Evolutionary conservation across 2,329 filamentous ascomycete species (phyloP).

Genomic region (Colletotrichum sp.): DNA sequence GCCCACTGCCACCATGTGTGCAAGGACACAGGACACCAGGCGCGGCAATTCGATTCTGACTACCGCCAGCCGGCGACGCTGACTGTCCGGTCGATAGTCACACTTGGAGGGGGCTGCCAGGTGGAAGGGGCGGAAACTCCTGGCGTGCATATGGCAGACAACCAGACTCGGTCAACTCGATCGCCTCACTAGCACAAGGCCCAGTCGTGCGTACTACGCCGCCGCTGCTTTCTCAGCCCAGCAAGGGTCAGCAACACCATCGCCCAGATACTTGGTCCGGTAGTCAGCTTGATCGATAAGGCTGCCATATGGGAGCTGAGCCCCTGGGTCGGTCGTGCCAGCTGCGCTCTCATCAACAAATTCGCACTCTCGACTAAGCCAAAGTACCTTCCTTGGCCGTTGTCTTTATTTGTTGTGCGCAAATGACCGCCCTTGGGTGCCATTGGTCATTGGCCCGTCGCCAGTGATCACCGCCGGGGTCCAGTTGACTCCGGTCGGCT

Average conservation of each 20-base stretch:
- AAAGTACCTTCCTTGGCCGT: neutral
- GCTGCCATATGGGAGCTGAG: neutral
- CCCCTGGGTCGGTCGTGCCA: neutral
- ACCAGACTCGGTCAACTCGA: slow-evolving; percentile 5
- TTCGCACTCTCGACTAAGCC: neutral
- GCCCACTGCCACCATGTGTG: neutral
- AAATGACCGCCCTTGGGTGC: neutral
- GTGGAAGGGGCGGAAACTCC: neutral
- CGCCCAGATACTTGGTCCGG: neutral
- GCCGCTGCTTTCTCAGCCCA: slow-evolving; percentile 1
- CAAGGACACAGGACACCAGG: neutral
- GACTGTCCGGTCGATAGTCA: neutral
- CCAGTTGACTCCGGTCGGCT: neutral
- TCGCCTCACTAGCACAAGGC: neutral
- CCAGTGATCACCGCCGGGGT: slow-evolving; percentile 4
- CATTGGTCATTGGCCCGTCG: neutral
- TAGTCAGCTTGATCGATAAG: neutral
- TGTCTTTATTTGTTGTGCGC: neutral
- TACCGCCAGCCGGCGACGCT: neutral
- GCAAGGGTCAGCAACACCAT: slow-evolving; percentile 5
- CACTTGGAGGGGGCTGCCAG: neutral
- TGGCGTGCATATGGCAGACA: slow-evolving; percentile 4
- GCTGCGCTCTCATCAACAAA: neutral
- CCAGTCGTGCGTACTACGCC: neutral
- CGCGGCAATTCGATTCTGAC: neutral